phyloP scores from a whole-genome alignment of 495 filamentous ascomycete species.

The Daldinia concentrica region DNA sequence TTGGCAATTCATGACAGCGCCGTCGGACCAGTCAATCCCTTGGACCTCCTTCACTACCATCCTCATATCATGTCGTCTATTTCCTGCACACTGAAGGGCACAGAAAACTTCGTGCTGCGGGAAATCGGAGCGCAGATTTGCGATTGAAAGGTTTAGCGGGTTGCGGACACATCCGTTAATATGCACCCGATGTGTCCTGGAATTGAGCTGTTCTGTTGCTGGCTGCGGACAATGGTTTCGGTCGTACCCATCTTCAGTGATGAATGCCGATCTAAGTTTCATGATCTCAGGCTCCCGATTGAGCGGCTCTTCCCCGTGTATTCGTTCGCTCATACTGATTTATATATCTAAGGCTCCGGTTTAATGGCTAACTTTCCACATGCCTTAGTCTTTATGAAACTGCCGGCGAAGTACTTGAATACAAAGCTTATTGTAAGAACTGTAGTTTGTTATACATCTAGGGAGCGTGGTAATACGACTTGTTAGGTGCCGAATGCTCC shows the following conservation, averaged over 20 bases:
- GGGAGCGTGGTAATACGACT: neutral
- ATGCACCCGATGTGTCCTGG: conserved; percentile 10
- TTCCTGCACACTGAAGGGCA: conserved; percentile 65
- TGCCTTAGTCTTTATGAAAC: neutral
- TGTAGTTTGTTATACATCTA: neutral
- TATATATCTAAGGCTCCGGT: neutral
- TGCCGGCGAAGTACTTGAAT: neutral
- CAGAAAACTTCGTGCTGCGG: conserved; percentile 59
- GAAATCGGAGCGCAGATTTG: conserved; percentile 58
- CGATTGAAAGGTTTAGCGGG: conserved; percentile 13
- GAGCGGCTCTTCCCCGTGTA: neutral
- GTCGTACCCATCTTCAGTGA: conserved; percentile 20
- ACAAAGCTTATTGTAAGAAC: neutral
- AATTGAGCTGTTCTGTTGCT: neutral
- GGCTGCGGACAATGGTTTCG: conserved; percentile 12
- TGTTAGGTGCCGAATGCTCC: neutral
- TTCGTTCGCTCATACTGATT: neutral
- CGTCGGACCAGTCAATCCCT: conserved; percentile 64
- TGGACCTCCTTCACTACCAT: conserved; percentile 56
- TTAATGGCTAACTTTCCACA: neutral
- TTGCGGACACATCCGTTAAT: conserved; percentile 5
- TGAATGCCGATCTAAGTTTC: conserved; percentile 4
- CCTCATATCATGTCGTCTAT: conserved; percentile 66
- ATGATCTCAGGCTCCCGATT: conserved; percentile 16
- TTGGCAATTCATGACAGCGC: conserved; percentile 63